Evolutionary conservation across 2,329 filamentous ascomycete genomes (phyloP), one percentile per base, ranked within the genome.

Genomic region (Trichoderma sp.): DNA sequence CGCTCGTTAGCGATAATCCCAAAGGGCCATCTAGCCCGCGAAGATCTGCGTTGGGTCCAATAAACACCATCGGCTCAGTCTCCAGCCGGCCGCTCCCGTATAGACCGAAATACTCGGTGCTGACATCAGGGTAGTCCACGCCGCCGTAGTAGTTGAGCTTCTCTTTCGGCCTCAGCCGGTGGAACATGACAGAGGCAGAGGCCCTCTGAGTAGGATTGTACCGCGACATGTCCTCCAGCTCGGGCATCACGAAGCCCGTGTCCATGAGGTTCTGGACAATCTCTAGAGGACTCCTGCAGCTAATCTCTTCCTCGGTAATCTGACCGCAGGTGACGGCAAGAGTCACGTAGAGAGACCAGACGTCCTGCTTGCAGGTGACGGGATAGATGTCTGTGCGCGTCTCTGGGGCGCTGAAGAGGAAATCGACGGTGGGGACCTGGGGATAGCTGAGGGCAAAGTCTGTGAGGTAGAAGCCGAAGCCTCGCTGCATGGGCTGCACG

Each of bases 301-400:
- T 3, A 4, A 65, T 35, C 3, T 65, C 52, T 1, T 5, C 2
- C 16, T 65, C 62, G 19, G 62, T 47, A 2, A 65, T 3, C 19
- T 21, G 31, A 4, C 62, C 35, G 27, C 62, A 57, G 35, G 62
- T 7, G 8, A 65, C 24, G 13, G 52, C 52, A 35, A 65, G 19
- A 5, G 62, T 65, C 3, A 57, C 62, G 4, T 57, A 65, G 19
- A 65, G 62, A 8, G 62, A 66, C 62, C 62, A 66, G 27, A 66
- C 62, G 3, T 66, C 62, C 21, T 35, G n/a, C 10, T 66, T 58
- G 13, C 27, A 11, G 13, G 52, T 57, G 19, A 56, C 5, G 10
- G 62, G 62, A 4, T 56, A 65, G 4, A 35, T 31, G 4, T 40
- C 19, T 27, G 7, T 14, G n/a, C 21, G 56, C 24, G 62, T 47